Conservation (phyloP, 139 green algal genomes). For the Haematococcus sp. region DNA sequence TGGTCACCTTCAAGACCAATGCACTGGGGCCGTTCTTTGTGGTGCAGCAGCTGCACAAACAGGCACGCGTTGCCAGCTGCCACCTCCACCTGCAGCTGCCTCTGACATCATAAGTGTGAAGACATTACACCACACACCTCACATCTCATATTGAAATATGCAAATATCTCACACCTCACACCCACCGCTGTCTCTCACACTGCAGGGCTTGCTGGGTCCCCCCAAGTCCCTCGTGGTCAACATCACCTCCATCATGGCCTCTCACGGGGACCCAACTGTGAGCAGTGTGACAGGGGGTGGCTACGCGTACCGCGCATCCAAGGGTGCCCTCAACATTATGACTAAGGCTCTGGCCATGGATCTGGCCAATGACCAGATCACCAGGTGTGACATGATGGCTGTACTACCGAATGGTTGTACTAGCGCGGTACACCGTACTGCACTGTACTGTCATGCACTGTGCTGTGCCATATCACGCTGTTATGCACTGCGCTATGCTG, state of each 20-base stretch:
- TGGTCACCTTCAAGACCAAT: slow-evolving; percentile 26
- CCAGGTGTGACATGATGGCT: too few relatives aligned
- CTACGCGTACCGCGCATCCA: slow-evolving; percentile 33
- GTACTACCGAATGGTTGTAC: too few relatives aligned
- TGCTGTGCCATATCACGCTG: too few relatives aligned
- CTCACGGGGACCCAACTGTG: slow-evolving; percentile 35
- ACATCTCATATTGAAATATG: too few relatives aligned
- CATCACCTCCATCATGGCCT: slow-evolving; percentile 39
- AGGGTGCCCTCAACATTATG: slow-evolving; percentile 68
- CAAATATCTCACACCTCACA: too few relatives aligned
- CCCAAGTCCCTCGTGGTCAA: slow-evolving; percentile 42
- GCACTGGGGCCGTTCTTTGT: slow-evolving; percentile 54
- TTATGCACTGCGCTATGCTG: too few relatives aligned
- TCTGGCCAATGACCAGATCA: slow-evolving; percentile 21
- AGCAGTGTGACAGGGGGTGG: slow-evolving; percentile 21
- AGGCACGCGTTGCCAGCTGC: background rate
- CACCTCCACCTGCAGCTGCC: background rate
- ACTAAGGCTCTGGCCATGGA: slow-evolving; percentile 68
- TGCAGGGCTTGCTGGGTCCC: slow-evolving; percentile 18
- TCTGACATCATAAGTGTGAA: too few relatives aligned
- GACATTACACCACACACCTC: too few relatives aligned
- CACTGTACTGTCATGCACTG: too few relatives aligned
- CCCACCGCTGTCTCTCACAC: too few relatives aligned
- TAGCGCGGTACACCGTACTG: too few relatives aligned
- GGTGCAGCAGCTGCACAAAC: slow-evolving; percentile 41